Conservation (phyloP, 2,329 filamentous ascomycete genomes). For the Pseudovirgaria hyperparasitica region DNA sequence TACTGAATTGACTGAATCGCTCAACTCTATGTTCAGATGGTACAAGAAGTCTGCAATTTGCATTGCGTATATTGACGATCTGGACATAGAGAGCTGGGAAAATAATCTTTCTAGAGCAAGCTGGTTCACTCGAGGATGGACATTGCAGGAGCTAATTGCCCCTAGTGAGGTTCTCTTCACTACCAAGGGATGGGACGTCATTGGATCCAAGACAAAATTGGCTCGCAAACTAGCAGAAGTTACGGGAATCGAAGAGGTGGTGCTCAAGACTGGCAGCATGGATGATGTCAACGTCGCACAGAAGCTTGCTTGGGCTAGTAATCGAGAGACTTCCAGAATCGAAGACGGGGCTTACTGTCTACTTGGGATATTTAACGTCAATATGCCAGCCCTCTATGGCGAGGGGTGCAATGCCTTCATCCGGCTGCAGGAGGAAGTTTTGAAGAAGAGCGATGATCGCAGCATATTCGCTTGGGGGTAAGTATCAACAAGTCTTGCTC, state of each 20-base stretch:
- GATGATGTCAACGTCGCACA: conserved; percentile 4
- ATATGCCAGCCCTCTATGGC: conserved; percentile 4
- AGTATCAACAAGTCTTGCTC: no score
- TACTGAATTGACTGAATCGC: conserved; percentile 3
- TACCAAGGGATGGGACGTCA: not conserved
- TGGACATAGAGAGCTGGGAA: no score
- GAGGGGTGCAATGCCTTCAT: conserved; percentile 4
- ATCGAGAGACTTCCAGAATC: conserved; percentile 5
- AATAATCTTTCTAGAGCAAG: no score
- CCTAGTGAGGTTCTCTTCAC: conserved; percentile 2
- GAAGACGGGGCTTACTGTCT: conserved; percentile 8
- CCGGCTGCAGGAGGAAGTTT: conserved; percentile 5
- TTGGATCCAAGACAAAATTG: conserved; percentile 1
- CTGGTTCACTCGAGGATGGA: conserved; percentile 6
- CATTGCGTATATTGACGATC: conserved; percentile 2
- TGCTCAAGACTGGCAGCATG: no score
- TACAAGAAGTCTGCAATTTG: conserved; percentile 3
- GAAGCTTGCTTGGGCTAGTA: conserved; percentile 8
- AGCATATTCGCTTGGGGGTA: no score
- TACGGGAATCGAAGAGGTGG: not conserved
- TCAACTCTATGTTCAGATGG: conserved; percentile 6
- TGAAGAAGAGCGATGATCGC: conserved; percentile 1
- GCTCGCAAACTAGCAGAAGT: not conserved
- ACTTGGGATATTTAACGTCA: conserved; percentile 7
- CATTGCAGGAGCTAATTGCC: conserved; percentile 5